Conservation (phyloP, 164 flowering plant genomes). For the Liriodendron chinense region DNA sequence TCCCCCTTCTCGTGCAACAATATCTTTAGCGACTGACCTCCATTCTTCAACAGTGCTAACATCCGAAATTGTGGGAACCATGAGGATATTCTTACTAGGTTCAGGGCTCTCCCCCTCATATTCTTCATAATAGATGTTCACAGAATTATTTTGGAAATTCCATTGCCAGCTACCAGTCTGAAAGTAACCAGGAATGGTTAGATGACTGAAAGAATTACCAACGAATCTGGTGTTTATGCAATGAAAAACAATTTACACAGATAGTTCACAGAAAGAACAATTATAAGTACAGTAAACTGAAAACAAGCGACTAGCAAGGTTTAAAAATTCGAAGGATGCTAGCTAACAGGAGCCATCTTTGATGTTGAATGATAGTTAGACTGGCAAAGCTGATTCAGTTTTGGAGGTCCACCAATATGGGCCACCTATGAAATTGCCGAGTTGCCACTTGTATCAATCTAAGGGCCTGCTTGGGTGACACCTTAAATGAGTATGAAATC, state of each 20-base stretch:
- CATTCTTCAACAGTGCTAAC: constrained; percentile 98
- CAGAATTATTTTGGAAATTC: constrained; percentile 60
- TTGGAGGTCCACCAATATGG: not conserved
- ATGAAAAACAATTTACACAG: not conserved
- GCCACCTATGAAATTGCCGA: not conserved
- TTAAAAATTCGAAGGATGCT: not conserved
- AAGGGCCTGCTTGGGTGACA: not conserved
- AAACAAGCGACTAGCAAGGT: not conserved
- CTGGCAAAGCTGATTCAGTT: not conserved
- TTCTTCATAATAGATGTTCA: constrained; percentile 76
- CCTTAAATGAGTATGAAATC: too few relatives aligned
- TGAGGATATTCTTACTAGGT: constrained; percentile 53
- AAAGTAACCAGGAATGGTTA: constrained; percentile 4
- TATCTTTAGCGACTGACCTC: constrained; percentile 74
- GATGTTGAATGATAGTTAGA: not conserved
- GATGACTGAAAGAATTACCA: not conserved
- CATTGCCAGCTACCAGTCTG: constrained; percentile 80
- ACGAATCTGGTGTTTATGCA: too few relatives aligned
- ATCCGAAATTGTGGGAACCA: constrained; percentile 95
- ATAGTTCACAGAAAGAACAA: not conserved
- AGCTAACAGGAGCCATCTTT: not conserved
- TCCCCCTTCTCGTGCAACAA: constrained; percentile 49
- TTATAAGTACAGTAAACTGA: not conserved
- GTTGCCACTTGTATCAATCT: not conserved
- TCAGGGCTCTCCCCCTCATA: constrained; percentile 43